phyloP scores from a whole-genome alignment of 2,329 filamentous ascomycete genomes.

The Ophiostoma quercus region DNA sequence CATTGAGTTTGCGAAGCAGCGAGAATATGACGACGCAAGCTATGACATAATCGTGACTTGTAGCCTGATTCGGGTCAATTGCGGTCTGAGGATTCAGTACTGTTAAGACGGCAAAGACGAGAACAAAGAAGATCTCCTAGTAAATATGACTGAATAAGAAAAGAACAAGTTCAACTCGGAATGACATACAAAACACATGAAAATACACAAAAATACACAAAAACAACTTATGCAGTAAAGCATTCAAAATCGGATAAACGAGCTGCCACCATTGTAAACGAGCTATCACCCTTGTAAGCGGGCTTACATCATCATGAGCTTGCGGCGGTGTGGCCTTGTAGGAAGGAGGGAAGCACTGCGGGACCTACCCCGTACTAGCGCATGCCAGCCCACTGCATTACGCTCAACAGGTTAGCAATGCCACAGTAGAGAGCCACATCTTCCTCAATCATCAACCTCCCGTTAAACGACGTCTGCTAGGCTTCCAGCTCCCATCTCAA shows the following conservation, averaged over 20 bases:
- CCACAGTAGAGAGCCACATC: constrained; percentile 1
- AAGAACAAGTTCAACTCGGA: neutral
- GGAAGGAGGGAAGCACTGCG: neutral
- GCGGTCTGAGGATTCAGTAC: neutral
- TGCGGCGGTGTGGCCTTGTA: constrained; percentile 5
- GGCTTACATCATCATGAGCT: constrained; percentile 15
- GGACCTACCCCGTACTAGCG: constrained; percentile 14
- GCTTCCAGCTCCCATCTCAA: constrained; percentile 9
- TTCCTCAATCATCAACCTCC: constrained; percentile 3
- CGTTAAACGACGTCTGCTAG: constrained; percentile 1
- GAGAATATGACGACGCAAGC: neutral
- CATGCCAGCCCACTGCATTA: neutral
- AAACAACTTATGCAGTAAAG: neutral
- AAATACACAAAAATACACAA: too few relatives aligned
- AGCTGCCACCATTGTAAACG: neutral
- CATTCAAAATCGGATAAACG: neutral
- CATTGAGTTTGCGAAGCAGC: neutral
- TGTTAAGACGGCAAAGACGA: neutral
- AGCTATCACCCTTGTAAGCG: neutral
- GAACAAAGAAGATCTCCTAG: neutral
- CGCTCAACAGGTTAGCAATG: neutral
- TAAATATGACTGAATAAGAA: neutral
- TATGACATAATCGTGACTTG: neutral
- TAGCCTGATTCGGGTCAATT: neutral
- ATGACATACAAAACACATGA: neutral